Percentiles rank a stretch among this genome's conserved stretches.
Conservation (phyloP, 2,329 filamentous ascomycete species). For the Beauveria medogensis region DNA sequence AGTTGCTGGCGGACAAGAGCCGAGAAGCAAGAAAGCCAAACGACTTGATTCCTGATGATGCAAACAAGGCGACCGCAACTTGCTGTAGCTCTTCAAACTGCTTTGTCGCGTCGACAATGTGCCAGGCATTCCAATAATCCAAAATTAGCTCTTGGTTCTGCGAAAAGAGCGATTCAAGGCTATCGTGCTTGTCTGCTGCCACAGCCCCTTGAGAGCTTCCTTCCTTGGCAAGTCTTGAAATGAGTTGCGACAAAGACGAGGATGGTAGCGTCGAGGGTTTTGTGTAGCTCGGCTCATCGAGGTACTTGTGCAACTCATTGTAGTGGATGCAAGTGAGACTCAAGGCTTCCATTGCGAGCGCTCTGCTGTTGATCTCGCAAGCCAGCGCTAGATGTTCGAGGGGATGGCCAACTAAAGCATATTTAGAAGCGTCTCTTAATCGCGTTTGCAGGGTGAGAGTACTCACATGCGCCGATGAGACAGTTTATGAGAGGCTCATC, state of each 20-base stretch:
- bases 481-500: slow-evolving; percentile 74
- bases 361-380: slow-evolving; percentile 77
- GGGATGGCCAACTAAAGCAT: slow-evolving; percentile 66
- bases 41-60: slow-evolving; percentile 47
- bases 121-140: slow-evolving; percentile 90
- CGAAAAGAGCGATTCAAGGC: slow-evolving; percentile 60
- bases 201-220: slow-evolving; percentile 61
- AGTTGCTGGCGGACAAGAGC: slow-evolving; percentile 77
- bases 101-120: slow-evolving; percentile 57
- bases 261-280: slow-evolving; percentile 52
- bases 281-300: slow-evolving; percentile 68
- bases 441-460: not conserved
- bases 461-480: slow-evolving; percentile 68
- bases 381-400: slow-evolving; percentile 95
- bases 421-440: not conserved
- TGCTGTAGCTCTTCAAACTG: slow-evolving; percentile 69
- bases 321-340: slow-evolving; percentile 55
- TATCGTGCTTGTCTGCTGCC: slow-evolving; percentile 46
- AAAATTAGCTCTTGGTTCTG: slow-evolving; percentile 63
- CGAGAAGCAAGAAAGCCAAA: slow-evolving; percentile 84
- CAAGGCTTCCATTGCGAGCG: slow-evolving; percentile 82
- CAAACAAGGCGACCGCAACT: slow-evolving; percentile 51
- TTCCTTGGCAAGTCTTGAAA: slow-evolving; percentile 63
- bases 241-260: slow-evolving; percentile 59
- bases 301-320: slow-evolving; percentile 53